Evolutionary conservation across 495 filamentous ascomycete species (phyloP).

Genomic region (Aspergillus nanangensis): DNA sequence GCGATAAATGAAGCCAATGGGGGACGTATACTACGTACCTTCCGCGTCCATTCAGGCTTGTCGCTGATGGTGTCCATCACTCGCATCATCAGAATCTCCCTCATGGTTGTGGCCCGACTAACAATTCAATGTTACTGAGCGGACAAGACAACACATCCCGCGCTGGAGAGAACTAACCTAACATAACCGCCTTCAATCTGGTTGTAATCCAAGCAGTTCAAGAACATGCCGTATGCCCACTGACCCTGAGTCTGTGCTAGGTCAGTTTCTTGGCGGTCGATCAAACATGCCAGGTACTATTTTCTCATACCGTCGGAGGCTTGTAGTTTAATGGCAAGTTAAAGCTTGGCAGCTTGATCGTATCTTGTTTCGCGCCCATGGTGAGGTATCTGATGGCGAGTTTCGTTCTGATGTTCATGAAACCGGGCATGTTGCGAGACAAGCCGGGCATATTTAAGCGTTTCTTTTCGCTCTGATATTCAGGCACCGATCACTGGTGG

Average conservation of each 20-base stretch:
- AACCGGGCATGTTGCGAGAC: neutral
- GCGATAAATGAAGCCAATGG: too few relatives aligned
- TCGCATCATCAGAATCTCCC: constrained; percentile 33
- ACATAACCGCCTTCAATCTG: neutral
- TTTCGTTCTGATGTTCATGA: neutral
- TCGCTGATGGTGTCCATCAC: constrained; percentile 37
- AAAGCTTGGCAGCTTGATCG: neutral
- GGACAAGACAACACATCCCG: neutral
- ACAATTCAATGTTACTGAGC: neutral
- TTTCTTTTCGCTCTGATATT: neutral
- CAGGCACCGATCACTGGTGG: neutral
- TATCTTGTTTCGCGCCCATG: neutral
- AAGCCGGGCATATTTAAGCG: neutral
- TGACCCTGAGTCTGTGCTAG: neutral
- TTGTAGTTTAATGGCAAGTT: neutral
- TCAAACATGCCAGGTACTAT: neutral
- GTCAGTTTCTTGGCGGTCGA: neutral
- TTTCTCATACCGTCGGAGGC: neutral
- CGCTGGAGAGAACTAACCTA: neutral
- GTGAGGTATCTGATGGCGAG: neutral
- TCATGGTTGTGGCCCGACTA: neutral
- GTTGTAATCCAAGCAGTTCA: neutral
- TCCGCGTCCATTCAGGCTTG: constrained; percentile 41
- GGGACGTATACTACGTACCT: constrained; percentile 3
- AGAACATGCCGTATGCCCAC: neutral